Evolutionary conservation across 768 basidiomycete genomes (phyloP).

Genomic region (Collybiopsis luxurians): DNA sequence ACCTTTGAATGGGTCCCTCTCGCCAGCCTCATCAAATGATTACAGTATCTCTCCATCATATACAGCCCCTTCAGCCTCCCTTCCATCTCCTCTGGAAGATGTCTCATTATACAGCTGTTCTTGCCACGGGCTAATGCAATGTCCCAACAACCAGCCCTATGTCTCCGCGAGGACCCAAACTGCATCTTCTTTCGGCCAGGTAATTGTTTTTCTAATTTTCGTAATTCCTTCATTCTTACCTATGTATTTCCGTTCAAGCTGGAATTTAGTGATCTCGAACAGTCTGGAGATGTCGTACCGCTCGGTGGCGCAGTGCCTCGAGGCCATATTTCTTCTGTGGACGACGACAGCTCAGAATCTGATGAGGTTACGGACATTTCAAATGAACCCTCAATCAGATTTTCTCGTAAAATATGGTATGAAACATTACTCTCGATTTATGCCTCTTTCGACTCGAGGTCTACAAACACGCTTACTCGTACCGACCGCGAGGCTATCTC

Average conservation of each 20-base stretch:
- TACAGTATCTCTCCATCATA: slow-evolving; percentile 10
- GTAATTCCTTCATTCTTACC: background rate
- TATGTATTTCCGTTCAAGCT: background rate
- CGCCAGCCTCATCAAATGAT: slow-evolving; percentile 17
- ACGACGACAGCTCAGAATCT: slow-evolving; percentile 22
- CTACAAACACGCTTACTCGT: slow-evolving; percentile 21
- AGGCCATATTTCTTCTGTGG: slow-evolving; percentile 26
- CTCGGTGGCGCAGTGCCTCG: background rate
- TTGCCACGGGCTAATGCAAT: slow-evolving; percentile 29
- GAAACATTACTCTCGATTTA: slow-evolving; percentile 65
- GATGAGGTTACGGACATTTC: slow-evolving; percentile 30
- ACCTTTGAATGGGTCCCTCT: slow-evolving; percentile 6
- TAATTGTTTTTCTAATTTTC: background rate
- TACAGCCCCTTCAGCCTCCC: background rate
- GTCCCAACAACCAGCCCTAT: slow-evolving; percentile 13
- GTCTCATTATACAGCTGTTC: slow-evolving; percentile 15
- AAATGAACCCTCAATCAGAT: slow-evolving; percentile 60
- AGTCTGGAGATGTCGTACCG: background rate
- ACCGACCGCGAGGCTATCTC: slow-evolving; percentile 46
- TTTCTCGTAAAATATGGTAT: slow-evolving; percentile 77
- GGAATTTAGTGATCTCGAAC: background rate
- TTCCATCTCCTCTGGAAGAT: slow-evolving; percentile 11
- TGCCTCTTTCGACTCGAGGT: slow-evolving; percentile 29
- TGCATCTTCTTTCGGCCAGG: background rate
- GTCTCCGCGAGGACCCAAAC: background rate